Conservation (phyloP, 2,329 filamentous ascomycete genomes). For the Dothideomycetes sp. region DNA sequence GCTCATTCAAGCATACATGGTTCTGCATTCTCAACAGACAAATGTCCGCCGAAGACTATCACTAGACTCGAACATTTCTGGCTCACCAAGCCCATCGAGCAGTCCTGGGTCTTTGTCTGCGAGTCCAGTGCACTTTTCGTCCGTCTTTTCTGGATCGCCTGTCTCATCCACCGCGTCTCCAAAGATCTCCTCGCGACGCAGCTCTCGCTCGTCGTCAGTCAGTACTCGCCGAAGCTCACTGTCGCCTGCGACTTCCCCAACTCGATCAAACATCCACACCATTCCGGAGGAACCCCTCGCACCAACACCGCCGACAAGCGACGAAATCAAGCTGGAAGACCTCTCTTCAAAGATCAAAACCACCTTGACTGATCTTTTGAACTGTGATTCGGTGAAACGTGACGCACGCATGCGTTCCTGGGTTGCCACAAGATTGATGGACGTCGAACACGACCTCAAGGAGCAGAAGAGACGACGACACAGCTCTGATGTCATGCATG, state of each 20-base stretch:
- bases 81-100: slow-evolving; percentile 1
- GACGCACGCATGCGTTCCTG: slow-evolving; percentile 40
- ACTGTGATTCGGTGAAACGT: slow-evolving; percentile 40
- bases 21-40: slow-evolving; percentile 33
- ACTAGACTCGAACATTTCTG: slow-evolving; percentile 22
- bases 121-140: slow-evolving; percentile 13
- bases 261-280: slow-evolving; percentile 13
- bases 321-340: slow-evolving; percentile 39
- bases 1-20: slow-evolving; percentile 31
- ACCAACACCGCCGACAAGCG: slow-evolving; percentile 23
- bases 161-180: slow-evolving; percentile 18
- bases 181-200: slow-evolving; percentile 7
- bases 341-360: slow-evolving; percentile 46
- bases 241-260: slow-evolving; percentile 11
- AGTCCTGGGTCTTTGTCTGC: slow-evolving; percentile 1
- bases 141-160: slow-evolving; percentile 13
- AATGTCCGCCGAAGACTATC: slow-evolving; percentile 31
- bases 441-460: slow-evolving; percentile 43
- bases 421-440: slow-evolving; percentile 46
- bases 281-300: slow-evolving; percentile 16
- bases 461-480: slow-evolving; percentile 32
- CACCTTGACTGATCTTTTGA: slow-evolving; percentile 45
- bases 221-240: slow-evolving; percentile 13
- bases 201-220: slow-evolving; percentile 8
- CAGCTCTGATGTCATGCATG: slow-evolving; percentile 17